Percentiles rank a stretch among this genome's conserved stretches.
Conservation (phyloP, 2,329 filamentous ascomycete species). For the Diaporthe citriasiana region DNA sequence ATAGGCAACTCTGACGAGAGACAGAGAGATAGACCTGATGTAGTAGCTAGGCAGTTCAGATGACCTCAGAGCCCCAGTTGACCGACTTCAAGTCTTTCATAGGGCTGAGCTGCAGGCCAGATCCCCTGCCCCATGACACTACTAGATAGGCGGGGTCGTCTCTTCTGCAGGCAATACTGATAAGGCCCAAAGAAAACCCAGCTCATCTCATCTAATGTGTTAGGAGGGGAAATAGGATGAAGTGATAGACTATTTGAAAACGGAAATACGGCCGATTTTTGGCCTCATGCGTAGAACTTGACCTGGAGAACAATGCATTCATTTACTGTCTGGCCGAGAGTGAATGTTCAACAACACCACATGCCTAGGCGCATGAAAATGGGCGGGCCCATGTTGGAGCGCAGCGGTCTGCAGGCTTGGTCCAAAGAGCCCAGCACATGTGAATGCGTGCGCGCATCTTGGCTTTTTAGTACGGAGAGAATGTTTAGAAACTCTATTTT, state of each 20-base stretch:
- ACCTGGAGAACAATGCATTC: background rate
- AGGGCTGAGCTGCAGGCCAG: slow-evolving; percentile 38
- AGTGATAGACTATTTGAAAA: background rate
- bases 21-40: background rate
- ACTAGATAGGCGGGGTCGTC: slow-evolving; percentile 24
- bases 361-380: background rate
- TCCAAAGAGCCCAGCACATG: background rate
- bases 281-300: background rate
- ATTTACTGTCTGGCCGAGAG: background rate
- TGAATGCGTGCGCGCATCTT: background rate
- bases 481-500: background rate
- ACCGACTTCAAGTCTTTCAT: slow-evolving; percentile 9
- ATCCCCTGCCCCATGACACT: background rate
- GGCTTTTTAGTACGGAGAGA: background rate
- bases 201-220: background rate
- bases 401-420: background rate
- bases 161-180: background rate
- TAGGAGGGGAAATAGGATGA: background rate
- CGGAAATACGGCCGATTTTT: background rate
- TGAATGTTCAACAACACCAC: background rate
- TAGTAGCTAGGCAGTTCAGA: background rate
- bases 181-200: background rate
- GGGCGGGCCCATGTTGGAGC: background rate
- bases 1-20: background rate
- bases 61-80: slow-evolving; percentile 30